Evolutionary conservation across 345 rosid species (phyloP).

Genomic region (Brassica juncea): DNA sequence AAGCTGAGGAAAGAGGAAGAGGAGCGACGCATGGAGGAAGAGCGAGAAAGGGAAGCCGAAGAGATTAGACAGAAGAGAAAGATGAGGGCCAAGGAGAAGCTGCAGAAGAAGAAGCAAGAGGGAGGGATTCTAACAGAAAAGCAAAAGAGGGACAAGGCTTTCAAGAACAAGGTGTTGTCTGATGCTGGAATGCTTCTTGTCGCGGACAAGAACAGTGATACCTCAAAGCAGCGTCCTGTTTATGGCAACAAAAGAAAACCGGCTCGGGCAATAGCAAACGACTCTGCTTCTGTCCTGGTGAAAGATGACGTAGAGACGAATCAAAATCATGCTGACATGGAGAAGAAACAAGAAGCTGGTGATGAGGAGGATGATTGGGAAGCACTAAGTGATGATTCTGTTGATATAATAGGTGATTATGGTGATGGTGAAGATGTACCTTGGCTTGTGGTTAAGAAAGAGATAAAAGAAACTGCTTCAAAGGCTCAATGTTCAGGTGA

Average conservation of each 20-base stretch:
- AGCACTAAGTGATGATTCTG: conserved; percentile 89
- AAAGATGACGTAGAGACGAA: conserved; percentile 33
- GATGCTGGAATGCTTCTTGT: conserved; percentile 48
- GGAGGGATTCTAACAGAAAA: conserved; percentile 82
- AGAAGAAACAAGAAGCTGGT: conserved; percentile 46
- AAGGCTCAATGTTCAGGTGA: conserved; percentile 50
- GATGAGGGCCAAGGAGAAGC: conserved; percentile 80
- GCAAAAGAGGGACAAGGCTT: conserved; percentile 77
- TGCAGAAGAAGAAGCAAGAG: conserved; percentile 81
- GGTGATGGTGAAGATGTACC: conserved; percentile 84
- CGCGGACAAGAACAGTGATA: conserved; percentile 45
- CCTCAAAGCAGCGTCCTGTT: conserved; percentile 72
- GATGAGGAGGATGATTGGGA: conserved; percentile 70
- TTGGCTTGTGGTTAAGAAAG: conserved; percentile 56
- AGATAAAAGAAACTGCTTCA: conserved; percentile 42
- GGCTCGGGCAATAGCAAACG: conserved; percentile 58
- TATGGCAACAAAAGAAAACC: conserved; percentile 78
- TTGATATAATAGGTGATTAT: conserved; percentile 72
- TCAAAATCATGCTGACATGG: too few species aligned
- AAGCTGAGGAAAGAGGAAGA: conserved; percentile 86
- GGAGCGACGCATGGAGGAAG: conserved; percentile 74
- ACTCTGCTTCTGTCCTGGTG: conserved; percentile 44
- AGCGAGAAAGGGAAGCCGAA: conserved; percentile 82
- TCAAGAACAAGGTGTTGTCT: conserved; percentile 77
- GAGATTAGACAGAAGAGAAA: conserved; percentile 73